A percentile compares a stretch with the other conserved stretches of the same genome.
Conservation (phyloP, 1,139 yeast species). For the Debaryomyces nepalensis region DNA sequence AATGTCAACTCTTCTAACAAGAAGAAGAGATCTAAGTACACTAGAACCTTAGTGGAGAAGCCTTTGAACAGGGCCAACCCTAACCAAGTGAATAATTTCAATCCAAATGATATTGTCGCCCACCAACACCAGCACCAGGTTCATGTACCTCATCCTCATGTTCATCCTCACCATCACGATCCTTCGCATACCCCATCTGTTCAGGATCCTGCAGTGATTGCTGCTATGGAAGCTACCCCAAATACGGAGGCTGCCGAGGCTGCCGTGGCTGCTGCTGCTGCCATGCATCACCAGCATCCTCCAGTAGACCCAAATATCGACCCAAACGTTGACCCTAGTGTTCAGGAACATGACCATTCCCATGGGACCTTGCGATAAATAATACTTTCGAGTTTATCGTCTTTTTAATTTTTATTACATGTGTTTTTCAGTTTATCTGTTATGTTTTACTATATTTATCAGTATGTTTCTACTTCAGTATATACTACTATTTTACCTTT, state of each 20-base stretch:
- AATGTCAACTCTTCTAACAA: conserved; percentile 31
- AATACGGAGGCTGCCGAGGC: conserved; percentile 34
- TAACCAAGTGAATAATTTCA: conserved; percentile 25
- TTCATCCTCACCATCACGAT: conserved; percentile 26
- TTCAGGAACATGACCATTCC: conserved; percentile 49
- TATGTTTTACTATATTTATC: conserved; percentile 1
- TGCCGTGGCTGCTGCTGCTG: conserved; percentile 37
- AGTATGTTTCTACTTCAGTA: conserved; percentile 1
- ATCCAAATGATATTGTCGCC: conserved; percentile 27
- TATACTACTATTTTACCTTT: conserved; percentile 7
- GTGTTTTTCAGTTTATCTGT: conserved; percentile 4
- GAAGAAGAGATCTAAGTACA: conserved; percentile 44
- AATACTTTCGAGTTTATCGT: no score
- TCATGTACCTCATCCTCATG: conserved; percentile 18
- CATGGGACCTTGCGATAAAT: conserved; percentile 26
- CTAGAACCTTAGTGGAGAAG: conserved; percentile 51
- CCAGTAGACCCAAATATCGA: conserved; percentile 49
- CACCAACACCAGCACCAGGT: conserved; percentile 20
- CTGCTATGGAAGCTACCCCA: conserved; percentile 48
- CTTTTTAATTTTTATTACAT: not conserved
- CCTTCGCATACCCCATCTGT: conserved; percentile 37
- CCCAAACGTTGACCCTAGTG: conserved; percentile 52
- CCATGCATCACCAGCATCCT: conserved; percentile 29
- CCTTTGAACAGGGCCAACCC: conserved; percentile 42
- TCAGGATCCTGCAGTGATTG: conserved; percentile 51